phyloP scores from a whole-genome alignment of 2,329 filamentous ascomycete species.

The Gaeumannomyces sp. region DNA sequence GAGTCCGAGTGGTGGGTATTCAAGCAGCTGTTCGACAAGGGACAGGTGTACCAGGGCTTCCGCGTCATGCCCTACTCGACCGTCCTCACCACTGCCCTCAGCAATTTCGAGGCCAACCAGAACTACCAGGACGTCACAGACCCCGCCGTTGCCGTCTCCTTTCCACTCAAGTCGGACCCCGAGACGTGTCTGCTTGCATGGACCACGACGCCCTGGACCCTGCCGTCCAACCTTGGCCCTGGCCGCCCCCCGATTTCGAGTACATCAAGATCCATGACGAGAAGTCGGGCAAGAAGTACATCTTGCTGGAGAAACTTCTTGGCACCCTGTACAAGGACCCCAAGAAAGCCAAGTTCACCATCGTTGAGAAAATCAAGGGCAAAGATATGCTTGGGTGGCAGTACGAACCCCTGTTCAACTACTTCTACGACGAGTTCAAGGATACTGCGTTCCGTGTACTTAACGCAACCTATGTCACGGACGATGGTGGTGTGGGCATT shows the following conservation, averaged over 20 bases:
- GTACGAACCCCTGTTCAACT: constrained; percentile 84
- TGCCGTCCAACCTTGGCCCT: constrained; percentile 72
- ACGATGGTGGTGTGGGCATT: constrained; percentile 85
- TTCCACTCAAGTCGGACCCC: constrained; percentile 73
- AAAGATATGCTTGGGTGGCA: constrained; percentile 82
- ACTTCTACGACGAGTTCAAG: constrained; percentile 85
- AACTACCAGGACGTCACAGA: constrained; percentile 94
- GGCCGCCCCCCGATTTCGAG: constrained; percentile 68
- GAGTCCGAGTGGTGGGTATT: constrained; percentile 97
- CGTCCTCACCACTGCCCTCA: constrained; percentile 79
- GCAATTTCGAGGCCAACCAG: constrained; percentile 89
- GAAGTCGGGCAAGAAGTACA: constrained; percentile 73
- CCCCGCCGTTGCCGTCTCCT: constrained; percentile 81
- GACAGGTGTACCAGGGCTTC: constrained; percentile 81
- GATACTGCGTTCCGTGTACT: constrained; percentile 76
- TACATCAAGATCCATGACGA: constrained; percentile 83
- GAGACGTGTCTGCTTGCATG: constrained; percentile 73
- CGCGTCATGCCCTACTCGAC: constrained; percentile 95
- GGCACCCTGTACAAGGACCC: constrained; percentile 86
- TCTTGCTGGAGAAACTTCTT: constrained; percentile 76
- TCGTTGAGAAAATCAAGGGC: constrained; percentile 73
- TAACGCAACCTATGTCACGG: constrained; percentile 79
- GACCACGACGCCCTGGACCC: constrained; percentile 78
- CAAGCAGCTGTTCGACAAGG: constrained; percentile 87
- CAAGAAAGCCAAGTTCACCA: constrained; percentile 91